Evolutionary conservation across 345 rosid genomes (phyloP).

Genomic region (Linum trigynum): DNA sequence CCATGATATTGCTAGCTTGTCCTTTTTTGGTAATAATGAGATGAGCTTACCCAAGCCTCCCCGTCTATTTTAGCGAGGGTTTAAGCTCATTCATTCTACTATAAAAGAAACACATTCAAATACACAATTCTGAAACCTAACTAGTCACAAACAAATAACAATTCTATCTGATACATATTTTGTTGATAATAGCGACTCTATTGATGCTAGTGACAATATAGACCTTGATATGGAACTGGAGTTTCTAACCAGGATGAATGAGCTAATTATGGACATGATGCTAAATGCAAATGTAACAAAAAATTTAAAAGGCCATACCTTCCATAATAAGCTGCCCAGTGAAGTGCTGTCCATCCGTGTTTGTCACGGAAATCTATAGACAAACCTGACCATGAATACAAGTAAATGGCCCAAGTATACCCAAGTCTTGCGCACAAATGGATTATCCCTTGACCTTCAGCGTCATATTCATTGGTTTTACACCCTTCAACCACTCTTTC

Average conservation of each 20-base stretch:
- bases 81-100: too few relatives aligned
- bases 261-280: background rate
- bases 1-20: too few relatives aligned
- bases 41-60: too few relatives aligned
- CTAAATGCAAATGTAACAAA: background rate
- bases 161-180: too few relatives aligned
- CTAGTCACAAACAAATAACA: too few relatives aligned
- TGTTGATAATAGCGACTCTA: too few relatives aligned
- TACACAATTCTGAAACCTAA: too few relatives aligned
- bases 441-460: conserved; percentile 74
- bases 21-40: too few relatives aligned
- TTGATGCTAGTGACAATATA: too few relatives aligned
- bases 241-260: background rate
- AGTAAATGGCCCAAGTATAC: conserved; percentile 71
- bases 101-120: too few relatives aligned
- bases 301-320: conserved; percentile 32
- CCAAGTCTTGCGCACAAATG: conserved; percentile 88
- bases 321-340: conserved; percentile 92
- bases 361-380: conserved; percentile 83
- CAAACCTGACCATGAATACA: conserved; percentile 66
- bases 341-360: conserved; percentile 96
- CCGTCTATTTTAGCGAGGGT: too few relatives aligned
- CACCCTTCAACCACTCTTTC: conserved; percentile 66
- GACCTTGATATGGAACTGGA: background rate
- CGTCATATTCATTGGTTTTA: conserved; percentile 51